Conservation (phyloP, 768 basidiomycete species). For the Suillus clintonianus region DNA sequence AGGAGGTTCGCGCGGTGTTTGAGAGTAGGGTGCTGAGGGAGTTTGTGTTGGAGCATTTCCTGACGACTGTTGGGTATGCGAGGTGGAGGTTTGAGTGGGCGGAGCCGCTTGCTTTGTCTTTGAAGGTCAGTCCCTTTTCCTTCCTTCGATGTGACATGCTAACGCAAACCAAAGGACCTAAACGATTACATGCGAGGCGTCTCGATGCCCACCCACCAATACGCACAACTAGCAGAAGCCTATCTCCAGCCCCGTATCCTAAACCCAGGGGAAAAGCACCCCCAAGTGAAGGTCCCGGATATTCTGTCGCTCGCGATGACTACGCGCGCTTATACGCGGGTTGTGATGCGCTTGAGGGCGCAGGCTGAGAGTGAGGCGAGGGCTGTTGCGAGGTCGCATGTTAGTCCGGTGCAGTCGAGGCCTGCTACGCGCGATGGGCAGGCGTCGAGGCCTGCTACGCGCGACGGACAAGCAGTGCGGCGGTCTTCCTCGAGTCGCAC, state of each 20-base stretch:
- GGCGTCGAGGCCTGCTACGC: slow-evolving; percentile 17
- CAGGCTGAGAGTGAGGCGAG: slow-evolving; percentile 69
- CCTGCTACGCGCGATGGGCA: background rate
- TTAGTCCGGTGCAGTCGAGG: slow-evolving; percentile 1
- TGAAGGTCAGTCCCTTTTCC: slow-evolving; percentile 50
- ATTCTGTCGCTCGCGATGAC: slow-evolving; percentile 59
- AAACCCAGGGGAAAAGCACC: slow-evolving; percentile 41
- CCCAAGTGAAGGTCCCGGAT: slow-evolving; percentile 38
- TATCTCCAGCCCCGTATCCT: slow-evolving; percentile 54
- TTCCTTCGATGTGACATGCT: background rate
- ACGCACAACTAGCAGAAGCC: slow-evolving; percentile 56
- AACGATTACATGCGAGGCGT: slow-evolving; percentile 80
- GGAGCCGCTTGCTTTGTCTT: slow-evolving; percentile 64
- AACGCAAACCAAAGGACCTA: slow-evolving; percentile 57
- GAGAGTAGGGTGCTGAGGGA: slow-evolving; percentile 57
- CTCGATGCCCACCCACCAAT: slow-evolving; percentile 73
- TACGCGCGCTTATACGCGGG: slow-evolving; percentile 76
- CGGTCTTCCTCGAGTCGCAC: slow-evolving; percentile 54
- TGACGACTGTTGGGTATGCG: slow-evolving; percentile 71
- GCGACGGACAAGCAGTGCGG: background rate
- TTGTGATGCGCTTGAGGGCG: slow-evolving; percentile 73
- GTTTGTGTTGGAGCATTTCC: slow-evolving; percentile 64
- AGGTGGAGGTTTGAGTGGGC: slow-evolving; percentile 56
- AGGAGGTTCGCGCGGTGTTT: slow-evolving; percentile 53
- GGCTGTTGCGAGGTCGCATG: slow-evolving; percentile 17